Conservation (phyloP, 345 rosid genomes). For the Rhodamnia rubescens region DNA sequence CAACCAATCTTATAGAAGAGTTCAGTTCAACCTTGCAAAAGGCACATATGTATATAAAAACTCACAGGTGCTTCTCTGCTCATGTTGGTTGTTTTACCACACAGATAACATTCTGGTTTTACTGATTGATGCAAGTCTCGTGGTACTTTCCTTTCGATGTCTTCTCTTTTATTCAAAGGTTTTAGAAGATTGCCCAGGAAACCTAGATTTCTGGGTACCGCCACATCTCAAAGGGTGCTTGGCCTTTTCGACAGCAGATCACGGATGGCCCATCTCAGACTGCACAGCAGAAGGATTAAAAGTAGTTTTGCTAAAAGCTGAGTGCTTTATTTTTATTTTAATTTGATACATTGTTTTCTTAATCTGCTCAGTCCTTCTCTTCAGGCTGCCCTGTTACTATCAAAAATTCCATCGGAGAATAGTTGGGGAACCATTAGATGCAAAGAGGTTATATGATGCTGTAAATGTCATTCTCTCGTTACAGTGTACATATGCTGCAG, state of each 20-base stretch:
- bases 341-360: background rate
- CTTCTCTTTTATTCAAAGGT: constrained; percentile 36
- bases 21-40: constrained; percentile 55
- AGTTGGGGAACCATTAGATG: constrained; percentile 72
- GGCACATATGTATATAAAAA: constrained; percentile 55
- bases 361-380: constrained; percentile 2
- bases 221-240: constrained; percentile 97
- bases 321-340: background rate
- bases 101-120: background rate
- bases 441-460: constrained; percentile 57
- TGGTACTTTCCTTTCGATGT: background rate
- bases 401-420: constrained; percentile 58
- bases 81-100: background rate
- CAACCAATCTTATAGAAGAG: constrained; percentile 62
- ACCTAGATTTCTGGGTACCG: constrained; percentile 77
- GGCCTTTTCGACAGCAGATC: constrained; percentile 98
- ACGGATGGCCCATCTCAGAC: constrained; percentile 98
- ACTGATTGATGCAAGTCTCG: background rate
- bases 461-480: constrained; percentile 81
- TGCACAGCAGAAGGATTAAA: constrained; percentile 92
- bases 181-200: constrained; percentile 72
- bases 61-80: constrained; percentile 61
- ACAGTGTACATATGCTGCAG: constrained; percentile 46
- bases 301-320: constrained; percentile 25
- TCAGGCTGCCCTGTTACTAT: constrained; percentile 67